Percentiles rank a stretch among this genome's conserved stretches.
Conservation (phyloP, 345 rosid species). For the Sonneratia caseolaris region DNA sequence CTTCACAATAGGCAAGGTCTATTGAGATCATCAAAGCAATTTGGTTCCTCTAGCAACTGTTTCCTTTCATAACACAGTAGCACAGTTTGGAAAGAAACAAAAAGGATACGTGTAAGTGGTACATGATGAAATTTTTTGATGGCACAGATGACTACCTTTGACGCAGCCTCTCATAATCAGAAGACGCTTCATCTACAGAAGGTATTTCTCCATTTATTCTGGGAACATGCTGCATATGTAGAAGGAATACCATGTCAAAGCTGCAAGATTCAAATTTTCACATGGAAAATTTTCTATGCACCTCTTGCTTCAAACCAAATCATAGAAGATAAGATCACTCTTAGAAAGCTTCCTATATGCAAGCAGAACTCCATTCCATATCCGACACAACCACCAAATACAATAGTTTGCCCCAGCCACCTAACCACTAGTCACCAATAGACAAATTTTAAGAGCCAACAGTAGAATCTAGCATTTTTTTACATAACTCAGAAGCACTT, state of each 20-base stretch:
- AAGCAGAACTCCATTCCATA: background rate
- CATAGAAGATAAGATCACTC: background rate
- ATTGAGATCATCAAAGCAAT: background rate
- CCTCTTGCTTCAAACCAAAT: background rate
- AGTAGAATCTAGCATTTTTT: background rate
- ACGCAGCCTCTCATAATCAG: slow-evolving; percentile 87
- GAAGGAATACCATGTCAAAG: slow-evolving; percentile 1
- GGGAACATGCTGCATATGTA: slow-evolving; percentile 64
- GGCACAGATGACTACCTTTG: slow-evolving; percentile 36
- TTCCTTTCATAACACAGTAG: background rate
- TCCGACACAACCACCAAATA: background rate
- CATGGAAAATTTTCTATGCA: background rate
- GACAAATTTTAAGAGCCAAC: background rate
- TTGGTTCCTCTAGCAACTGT: background rate
- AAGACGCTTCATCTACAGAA: slow-evolving; percentile 76
- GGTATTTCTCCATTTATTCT: slow-evolving; percentile 93
- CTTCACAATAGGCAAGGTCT: background rate
- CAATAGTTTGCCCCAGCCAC: background rate
- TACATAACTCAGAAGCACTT: background rate
- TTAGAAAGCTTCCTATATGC: background rate
- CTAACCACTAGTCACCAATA: background rate
- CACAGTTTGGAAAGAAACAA: background rate
- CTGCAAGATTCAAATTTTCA: background rate
- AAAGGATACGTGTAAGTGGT: background rate
- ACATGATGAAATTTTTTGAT: background rate